Evolutionary conservation across 129 eudicot species (phyloP).

Genomic region (Tanacetum coccineum): DNA sequence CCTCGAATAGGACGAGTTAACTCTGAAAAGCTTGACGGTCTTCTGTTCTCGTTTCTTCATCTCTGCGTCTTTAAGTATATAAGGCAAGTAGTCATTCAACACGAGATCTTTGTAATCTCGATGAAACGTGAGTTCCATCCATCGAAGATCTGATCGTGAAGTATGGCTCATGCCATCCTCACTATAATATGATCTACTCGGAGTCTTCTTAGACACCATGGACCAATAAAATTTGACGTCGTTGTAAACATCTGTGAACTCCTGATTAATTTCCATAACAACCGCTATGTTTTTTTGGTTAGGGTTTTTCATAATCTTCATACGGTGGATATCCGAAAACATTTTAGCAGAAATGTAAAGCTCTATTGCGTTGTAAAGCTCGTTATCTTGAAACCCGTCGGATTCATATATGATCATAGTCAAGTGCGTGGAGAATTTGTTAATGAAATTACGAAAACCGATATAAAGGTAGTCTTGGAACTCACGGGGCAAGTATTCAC

Average conservation of each 20-base stretch:
- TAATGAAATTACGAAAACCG: constrained; percentile 36
- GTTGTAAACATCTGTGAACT: constrained; percentile 30
- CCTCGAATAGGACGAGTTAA: constrained; percentile 29
- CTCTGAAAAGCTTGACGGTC: constrained; percentile 38
- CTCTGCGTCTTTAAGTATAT: constrained; percentile 31
- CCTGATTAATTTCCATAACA: constrained; percentile 47
- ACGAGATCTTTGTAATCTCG: constrained; percentile 28
- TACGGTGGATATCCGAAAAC: constrained; percentile 38
- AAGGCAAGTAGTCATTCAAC: constrained; percentile 43
- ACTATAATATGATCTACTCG: constrained; percentile 12
- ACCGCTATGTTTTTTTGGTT: constrained; percentile 39
- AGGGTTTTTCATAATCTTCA: constrained; percentile 43
- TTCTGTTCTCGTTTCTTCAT: constrained; percentile 28
- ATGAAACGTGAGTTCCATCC: constrained; percentile 44
- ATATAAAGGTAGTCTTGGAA: constrained; percentile 43
- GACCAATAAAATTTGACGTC: constrained; percentile 50
- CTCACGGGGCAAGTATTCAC: constrained; percentile 52
- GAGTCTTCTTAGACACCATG: constrained; percentile 17
- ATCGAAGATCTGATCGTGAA: not conserved
- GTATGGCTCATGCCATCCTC: too few relatives aligned
- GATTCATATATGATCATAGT: constrained; percentile 63
- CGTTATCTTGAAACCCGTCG: constrained; percentile 46
- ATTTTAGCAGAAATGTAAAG: constrained; percentile 38
- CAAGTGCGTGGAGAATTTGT: constrained; percentile 43
- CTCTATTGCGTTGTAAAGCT: constrained; percentile 51